Evolutionary conservation across 805 yeast species (phyloP).

Genomic region (Teunomyces atbi): DNA sequence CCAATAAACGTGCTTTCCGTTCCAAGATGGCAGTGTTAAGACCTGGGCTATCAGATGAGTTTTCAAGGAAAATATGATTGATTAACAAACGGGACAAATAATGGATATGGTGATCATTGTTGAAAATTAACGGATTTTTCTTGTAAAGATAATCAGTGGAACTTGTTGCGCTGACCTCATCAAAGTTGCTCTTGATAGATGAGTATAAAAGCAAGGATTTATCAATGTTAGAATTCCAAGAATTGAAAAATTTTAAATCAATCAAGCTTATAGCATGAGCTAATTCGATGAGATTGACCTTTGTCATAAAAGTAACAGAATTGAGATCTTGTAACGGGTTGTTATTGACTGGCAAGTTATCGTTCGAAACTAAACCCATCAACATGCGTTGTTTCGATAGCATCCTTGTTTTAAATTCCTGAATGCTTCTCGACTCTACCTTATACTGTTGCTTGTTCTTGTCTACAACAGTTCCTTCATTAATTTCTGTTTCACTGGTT

Average conservation of each 20-base stretch:
- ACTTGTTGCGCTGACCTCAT: slow-evolving; percentile 2
- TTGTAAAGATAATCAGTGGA: slow-evolving; percentile 39
- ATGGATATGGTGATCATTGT: slow-evolving; percentile 64
- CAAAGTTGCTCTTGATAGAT: slow-evolving; percentile 28
- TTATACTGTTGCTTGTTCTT: neutral
- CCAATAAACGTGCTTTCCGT: slow-evolving; percentile 61
- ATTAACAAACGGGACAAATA: slow-evolving; percentile 70
- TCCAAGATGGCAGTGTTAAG: slow-evolving; percentile 22
- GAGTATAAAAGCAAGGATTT: slow-evolving; percentile 67
- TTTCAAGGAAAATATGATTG: slow-evolving; percentile 64
- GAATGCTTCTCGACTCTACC: slow-evolving; percentile 30
- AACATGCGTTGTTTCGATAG: slow-evolving; percentile 47
- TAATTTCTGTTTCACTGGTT: slow-evolving; percentile 4
- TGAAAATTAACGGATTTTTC: slow-evolving; percentile 76
- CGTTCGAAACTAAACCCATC: slow-evolving; percentile 25
- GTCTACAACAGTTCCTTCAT: neutral
- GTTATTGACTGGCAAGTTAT: slow-evolving; percentile 7
- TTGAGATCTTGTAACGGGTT: slow-evolving; percentile 28
- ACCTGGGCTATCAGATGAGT: slow-evolving; percentile 13
- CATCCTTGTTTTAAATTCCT: slow-evolving; percentile 51
- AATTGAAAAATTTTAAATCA: slow-evolving; percentile 58
- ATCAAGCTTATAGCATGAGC: slow-evolving; percentile 66
- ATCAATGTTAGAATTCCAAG: slow-evolving; percentile 82
- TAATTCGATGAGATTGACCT: slow-evolving; percentile 48
- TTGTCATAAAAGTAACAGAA: slow-evolving; percentile 52